A percentile compares a stretch with the other conserved stretches of the same genome.
Conservation (phyloP, 371 early-diverging fungal species). For the Batkoa obscura region DNA sequence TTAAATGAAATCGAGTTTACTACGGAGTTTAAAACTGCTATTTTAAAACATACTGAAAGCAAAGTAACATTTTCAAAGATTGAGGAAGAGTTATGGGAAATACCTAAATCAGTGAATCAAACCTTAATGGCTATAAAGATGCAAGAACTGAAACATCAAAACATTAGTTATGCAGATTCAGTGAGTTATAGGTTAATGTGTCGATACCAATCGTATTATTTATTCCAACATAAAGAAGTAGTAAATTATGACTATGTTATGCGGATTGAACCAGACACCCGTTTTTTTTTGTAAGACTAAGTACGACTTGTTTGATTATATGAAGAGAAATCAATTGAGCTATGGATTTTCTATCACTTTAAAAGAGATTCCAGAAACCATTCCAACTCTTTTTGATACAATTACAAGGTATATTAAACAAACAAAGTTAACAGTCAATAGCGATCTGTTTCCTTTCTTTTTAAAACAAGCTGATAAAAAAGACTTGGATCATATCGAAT, state of each 20-base stretch:
- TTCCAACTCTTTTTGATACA: constrained; percentile 68
- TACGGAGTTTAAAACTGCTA: constrained; percentile 35
- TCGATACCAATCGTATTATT: constrained; percentile 69
- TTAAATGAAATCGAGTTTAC: constrained; percentile 69
- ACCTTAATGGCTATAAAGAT: constrained; percentile 24
- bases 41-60: constrained; percentile 30
- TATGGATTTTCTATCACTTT: constrained; percentile 71
- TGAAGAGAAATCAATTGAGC: constrained; percentile 50
- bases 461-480: too few relatives aligned
- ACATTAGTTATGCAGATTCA: constrained; percentile 64
- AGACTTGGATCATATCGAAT: constrained; percentile 15
- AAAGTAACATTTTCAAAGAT: constrained; percentile 26
- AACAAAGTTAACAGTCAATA: too few relatives aligned
- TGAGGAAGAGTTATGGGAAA: constrained; percentile 45
- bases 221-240: constrained; percentile 68
- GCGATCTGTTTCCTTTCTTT: too few relatives aligned
- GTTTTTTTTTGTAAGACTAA: constrained; percentile 71
- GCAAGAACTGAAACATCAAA: constrained; percentile 29
- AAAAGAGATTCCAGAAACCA: constrained; percentile 60
- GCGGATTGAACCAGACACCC: constrained; percentile 89
- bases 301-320: constrained; percentile 74
- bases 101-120: constrained; percentile 42
- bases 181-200: constrained; percentile 92
- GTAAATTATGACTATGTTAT: constrained; percentile 78
- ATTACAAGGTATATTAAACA: constrained; percentile 32